Evolutionary conservation across 208 protist species (phyloP), one percentile per base, ranked within the genome.

Genomic region (Vickermania ingenoplastis): DNA sequence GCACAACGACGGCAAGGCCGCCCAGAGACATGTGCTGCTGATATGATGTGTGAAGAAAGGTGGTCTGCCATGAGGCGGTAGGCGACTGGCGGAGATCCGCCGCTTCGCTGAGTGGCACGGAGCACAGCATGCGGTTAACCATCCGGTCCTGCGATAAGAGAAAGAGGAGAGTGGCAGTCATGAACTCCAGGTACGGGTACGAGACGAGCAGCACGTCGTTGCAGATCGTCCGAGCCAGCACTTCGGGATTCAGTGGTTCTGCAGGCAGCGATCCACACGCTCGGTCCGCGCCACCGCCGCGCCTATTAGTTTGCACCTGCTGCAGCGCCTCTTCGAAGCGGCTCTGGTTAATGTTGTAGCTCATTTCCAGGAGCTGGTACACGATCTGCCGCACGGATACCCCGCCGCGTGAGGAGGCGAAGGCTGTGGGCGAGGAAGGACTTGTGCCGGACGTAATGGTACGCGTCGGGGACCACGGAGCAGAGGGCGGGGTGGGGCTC

Each of bases 101-200:
- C 7, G 17, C 17, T 17, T 45, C 36, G 36, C 11, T 45, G 36
- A 17, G 11, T 7, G 23, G 50, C 13, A 25, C 22, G 61, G 75
- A 67, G 61, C 69, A 79, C 62, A 86, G 49, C 28, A 77, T 52
- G 31, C 69, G 69, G 48, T 83, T 85, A 11, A 90, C 58, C 22
- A 83, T 63, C 22, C 74, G 73, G 53, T 91, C 75, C 59, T 93
- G 80, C 17, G 86, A 91, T 24, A 83, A 53, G 24, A 93, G 67
- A 48, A 93, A 57, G 30, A 93, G 51, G n/a, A 93, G 55, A 21
- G 83, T 91, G 62, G 74, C 77, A 21, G 76, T 75, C 78, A 93
- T 89, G 58, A 87, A 90, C 57, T 73, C 77, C 53, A 89, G 79
- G 54, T 90, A 90, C 2, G 81, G 79, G 65, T 86, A 86, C 3